Evolutionary conservation across 1,284 basidiomycete species (phyloP).

Genomic region (Mycena sp.): DNA sequence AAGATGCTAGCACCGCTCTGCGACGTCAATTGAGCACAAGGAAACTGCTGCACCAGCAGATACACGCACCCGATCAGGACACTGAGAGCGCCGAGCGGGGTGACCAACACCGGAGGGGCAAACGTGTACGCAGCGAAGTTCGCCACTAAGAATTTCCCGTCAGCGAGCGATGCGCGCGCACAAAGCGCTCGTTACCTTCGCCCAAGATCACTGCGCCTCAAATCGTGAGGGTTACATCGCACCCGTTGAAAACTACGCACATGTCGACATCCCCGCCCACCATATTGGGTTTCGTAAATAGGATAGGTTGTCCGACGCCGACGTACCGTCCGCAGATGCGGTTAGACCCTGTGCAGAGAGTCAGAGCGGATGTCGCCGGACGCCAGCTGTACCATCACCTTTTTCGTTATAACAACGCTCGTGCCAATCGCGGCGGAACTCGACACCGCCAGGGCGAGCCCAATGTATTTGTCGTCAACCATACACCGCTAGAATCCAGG

Average conservation of each 20-base stretch:
- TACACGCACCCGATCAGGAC: constrained; percentile 92
- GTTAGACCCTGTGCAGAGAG: constrained; percentile 73
- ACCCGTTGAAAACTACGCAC: constrained; percentile 62
- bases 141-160: constrained; percentile 75
- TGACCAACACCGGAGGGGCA: constrained; percentile 97
- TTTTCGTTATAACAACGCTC: constrained; percentile 97
- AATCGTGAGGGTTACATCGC: constrained; percentile 12
- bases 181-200: constrained; percentile 67
- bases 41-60: neutral
- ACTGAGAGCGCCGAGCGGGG: constrained; percentile 94
- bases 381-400: constrained; percentile 59
- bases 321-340: constrained; percentile 71
- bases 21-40: constrained; percentile 23
- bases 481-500: no score
- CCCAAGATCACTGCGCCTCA: constrained; percentile 83
- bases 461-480: constrained; percentile 94
- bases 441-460: constrained; percentile 85
- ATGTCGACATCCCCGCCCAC: constrained; percentile 97
- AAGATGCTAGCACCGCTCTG: constrained; percentile 92
- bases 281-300: constrained; percentile 96
- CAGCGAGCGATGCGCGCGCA: neutral
- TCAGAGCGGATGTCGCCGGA: no score
- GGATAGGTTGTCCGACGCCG: constrained; percentile 80
- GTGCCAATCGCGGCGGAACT: constrained; percentile 90
- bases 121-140: constrained; percentile 99